Base-by-base conservation (phyloP, 371 early-diverging fungal species). In the Neoconidiobolus thromboides region DNA sequence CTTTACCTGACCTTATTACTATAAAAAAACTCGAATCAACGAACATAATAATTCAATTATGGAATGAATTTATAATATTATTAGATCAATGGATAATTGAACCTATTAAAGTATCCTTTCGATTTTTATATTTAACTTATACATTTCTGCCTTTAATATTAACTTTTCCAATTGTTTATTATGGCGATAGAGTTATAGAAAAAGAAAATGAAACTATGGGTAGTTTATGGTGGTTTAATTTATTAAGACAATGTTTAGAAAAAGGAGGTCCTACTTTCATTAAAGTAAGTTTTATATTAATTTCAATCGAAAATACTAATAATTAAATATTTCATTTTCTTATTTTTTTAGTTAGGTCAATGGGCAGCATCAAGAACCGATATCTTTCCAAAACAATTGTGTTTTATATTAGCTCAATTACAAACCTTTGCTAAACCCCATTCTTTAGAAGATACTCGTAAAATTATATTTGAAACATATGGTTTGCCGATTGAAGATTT, bases 291-390 rank as follows among this genome's bases (percentile, higher is more conserved):
- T 10, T 10, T 40, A 1, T 26, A 14, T 14, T 40, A 52, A 46
- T 44, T 47, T 15, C 39, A 61, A 12, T 48, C n/a, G 42, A 40
- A 26, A 26, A 43, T 10, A 1, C 12, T 1, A 58, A 43, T 62
- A 15, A 2, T 43, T 38, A 26, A 0, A 5, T 43, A 43, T 36
- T 52, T 51, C 15, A 41, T 36, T 50, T 53, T 47, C 6, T 52
- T 40, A 0, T 41, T 15, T 61, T 36, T 7, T 47, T 65, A 87
- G 83, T 70, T 98, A 4, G 87, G 89, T 0, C 99, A 98, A 76
- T 98, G 94, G 92, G 89, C 93, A 3, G 87, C 91, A 12, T 89
- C 94, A 12, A 75, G 97, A 46, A 76, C 85, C 6, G 99, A 98
- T 67, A 71, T 96, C 3, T 89, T 98, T 54, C 88, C 89, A 1